phyloP scores from a whole-genome alignment of 371 early-diverging fungal species.

The Massospora cicadina region DNA sequence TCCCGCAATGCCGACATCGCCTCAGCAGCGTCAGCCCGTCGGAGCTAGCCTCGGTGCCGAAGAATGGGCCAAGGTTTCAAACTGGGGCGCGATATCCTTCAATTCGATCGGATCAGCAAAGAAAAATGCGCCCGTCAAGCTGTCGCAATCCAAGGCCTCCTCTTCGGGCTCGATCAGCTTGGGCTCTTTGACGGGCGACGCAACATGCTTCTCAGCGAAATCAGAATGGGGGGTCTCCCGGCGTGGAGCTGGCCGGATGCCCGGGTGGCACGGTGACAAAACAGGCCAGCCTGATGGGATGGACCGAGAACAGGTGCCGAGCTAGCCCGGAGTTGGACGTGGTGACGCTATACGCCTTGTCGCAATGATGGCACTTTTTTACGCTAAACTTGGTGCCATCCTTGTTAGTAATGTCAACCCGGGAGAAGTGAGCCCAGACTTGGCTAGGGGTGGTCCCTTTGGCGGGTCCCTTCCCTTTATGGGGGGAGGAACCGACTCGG shows the following conservation, averaged over 20 bases:
- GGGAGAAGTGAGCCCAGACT: background rate
- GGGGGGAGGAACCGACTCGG: background rate
- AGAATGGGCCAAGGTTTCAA: background rate
- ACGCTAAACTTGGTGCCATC: background rate
- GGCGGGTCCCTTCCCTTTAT: background rate
- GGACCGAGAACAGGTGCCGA: background rate
- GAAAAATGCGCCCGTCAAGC: background rate
- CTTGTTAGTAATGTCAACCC: background rate
- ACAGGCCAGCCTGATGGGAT: background rate
- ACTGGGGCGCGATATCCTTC: too few relatives aligned
- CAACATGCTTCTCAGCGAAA: too few relatives aligned
- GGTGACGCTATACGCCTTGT: background rate
- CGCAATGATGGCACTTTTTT: slow-evolving; percentile 4
- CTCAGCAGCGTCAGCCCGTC: background rate
- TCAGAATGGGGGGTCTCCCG: too few relatives aligned
- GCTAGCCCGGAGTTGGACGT: slow-evolving; percentile 3
- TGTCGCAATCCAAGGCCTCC: background rate
- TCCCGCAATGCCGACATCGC: background rate
- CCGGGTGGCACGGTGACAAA: background rate
- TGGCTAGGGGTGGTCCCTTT: background rate
- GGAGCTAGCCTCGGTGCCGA: background rate
- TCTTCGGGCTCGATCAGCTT: background rate
- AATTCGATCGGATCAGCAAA: too few relatives aligned
- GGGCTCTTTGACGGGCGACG: background rate
- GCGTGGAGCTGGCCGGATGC: background rate